Evolutionary conservation across 805 yeast genomes (phyloP).

Genomic region (Spathaspora gorwiae): DNA sequence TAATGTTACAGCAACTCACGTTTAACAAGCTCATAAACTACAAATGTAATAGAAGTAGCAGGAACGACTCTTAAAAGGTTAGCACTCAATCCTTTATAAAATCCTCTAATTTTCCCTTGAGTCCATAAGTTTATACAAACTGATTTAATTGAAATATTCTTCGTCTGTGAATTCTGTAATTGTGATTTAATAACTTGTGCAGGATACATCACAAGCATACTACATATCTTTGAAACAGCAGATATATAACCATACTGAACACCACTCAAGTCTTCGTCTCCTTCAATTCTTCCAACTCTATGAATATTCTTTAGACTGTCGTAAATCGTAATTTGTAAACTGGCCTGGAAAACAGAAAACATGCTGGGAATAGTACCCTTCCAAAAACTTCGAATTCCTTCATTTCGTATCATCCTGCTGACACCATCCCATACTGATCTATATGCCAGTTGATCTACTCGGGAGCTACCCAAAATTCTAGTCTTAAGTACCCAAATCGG

Average conservation of each 20-base stretch:
- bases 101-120: conserved; percentile 52
- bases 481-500: conserved; percentile 97
- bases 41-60: conserved; percentile 86
- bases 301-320: conserved; percentile 57
- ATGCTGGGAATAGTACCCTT: conserved; percentile 71
- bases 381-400: conserved; percentile 65
- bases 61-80: conserved; percentile 83
- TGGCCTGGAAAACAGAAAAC: conserved; percentile 83
- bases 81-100: conserved; percentile 80
- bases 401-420: conserved; percentile 40
- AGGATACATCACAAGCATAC: conserved; percentile 74
- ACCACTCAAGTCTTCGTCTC: conserved; percentile 34
- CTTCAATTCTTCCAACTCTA: conserved; percentile 2
- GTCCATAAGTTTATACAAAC: conserved; percentile 38
- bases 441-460: conserved; percentile 48
- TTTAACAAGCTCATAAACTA: conserved; percentile 67
- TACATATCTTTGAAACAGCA: conserved; percentile 60
- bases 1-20: conserved; percentile 4
- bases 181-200: conserved; percentile 76
- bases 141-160: conserved; percentile 16
- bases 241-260: conserved; percentile 63
- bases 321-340: conserved; percentile 81
- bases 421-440: conserved; percentile 55
- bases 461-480: conserved; percentile 63
- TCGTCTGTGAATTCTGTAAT: conserved; percentile 46